phyloP scores from a whole-genome alignment of 495 filamentous ascomycete genomes.

The Opeltia flavorubescens region DNA sequence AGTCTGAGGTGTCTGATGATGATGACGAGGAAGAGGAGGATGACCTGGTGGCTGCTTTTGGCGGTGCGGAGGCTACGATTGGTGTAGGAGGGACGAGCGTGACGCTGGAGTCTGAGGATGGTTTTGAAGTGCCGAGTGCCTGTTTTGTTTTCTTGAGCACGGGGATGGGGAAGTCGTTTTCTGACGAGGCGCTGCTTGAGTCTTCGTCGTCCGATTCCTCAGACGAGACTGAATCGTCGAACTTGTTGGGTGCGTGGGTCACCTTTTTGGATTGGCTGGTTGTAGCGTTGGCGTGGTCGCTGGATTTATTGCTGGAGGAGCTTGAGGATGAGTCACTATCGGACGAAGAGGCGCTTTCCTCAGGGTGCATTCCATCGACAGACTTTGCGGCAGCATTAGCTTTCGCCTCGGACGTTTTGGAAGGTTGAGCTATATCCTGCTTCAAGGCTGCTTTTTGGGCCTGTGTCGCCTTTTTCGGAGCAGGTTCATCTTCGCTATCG shows the following conservation, averaged over 20 bases:
- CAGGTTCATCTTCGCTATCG: conserved; percentile 16
- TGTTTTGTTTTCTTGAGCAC: conserved; percentile 1
- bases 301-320: conserved; percentile 14
- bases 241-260: neutral
- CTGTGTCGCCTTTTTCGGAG: conserved; percentile 7
- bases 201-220: neutral
- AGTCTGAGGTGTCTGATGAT: conserved; percentile 15
- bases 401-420: neutral
- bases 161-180: neutral
- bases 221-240: neutral
- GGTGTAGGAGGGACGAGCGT: conserved; percentile 11
- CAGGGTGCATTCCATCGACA: neutral
- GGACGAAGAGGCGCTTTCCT: neutral
- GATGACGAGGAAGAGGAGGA: conserved; percentile 19
- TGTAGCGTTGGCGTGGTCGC: neutral
- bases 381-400: neutral
- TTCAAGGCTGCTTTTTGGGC: neutral
- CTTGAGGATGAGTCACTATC: conserved; percentile 26
- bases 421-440: neutral
- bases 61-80: neutral
- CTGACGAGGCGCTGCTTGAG: conserved; percentile 14
- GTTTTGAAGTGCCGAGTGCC: conserved; percentile 8
- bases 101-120: conserved; percentile 18
- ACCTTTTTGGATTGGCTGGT: neutral
- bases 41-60: conserved; percentile 21